A percentile compares a stretch with the other conserved stretches of the same genome.
Conservation (phyloP, 179 eudicot genomes). For the Drosera spatulata region DNA sequence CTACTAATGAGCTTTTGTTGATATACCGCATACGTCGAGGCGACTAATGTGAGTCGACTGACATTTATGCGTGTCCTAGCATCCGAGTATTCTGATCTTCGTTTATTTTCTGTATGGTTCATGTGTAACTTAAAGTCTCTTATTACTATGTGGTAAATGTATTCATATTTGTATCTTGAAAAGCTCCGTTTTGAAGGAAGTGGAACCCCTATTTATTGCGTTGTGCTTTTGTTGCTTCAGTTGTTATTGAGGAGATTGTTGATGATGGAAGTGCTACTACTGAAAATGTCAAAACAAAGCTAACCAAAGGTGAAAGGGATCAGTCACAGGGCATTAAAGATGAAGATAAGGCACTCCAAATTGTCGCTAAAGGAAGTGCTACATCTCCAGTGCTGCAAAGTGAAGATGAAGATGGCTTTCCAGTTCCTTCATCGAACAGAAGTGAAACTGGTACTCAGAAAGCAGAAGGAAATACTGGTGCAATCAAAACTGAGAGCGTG, state of each 20-base stretch:
- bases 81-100: too few species aligned
- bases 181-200: not conserved
- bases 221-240: conserved; percentile 14
- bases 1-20: too few species aligned
- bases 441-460: conserved; percentile 16
- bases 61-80: too few species aligned
- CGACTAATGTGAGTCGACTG: too few species aligned
- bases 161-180: not conserved
- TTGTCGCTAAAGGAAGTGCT: conserved; percentile 22
- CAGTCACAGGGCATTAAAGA: conserved; percentile 32
- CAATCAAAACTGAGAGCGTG: conserved; percentile 8
- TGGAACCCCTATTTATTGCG: not conserved
- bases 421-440: conserved; percentile 35
- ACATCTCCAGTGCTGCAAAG: conserved; percentile 31
- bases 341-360: conserved; percentile 26
- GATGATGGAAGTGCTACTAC: conserved; percentile 29
- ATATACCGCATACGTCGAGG: too few species aligned
- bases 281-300: conserved; percentile 22
- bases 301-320: conserved; percentile 31
- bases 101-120: too few species aligned
- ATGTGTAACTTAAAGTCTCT: too few species aligned
- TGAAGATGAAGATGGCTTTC: conserved; percentile 71
- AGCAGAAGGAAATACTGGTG: conserved; percentile 8
- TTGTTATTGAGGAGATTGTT: conserved; percentile 45
- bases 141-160: too few species aligned